Evolutionary conservation across 768 basidiomycete genomes (phyloP).

Genomic region (Phlebiopsis flavidoalba): DNA sequence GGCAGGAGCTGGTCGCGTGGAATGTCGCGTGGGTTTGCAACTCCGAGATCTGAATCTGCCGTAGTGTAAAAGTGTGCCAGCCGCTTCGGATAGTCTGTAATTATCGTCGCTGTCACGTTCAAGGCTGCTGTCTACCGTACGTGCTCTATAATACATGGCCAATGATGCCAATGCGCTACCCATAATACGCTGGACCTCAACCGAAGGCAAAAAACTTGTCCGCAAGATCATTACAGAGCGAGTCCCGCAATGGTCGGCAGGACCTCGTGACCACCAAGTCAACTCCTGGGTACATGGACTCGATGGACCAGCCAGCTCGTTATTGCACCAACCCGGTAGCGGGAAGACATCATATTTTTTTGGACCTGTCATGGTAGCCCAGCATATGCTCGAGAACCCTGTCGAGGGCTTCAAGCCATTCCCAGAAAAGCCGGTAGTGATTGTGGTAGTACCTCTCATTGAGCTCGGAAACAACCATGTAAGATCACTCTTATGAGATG

Average conservation of each 20-base stretch:
- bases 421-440: not conserved
- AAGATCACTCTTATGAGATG: not conserved
- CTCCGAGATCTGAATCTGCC: no score
- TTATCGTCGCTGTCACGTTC: no score
- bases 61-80: no score
- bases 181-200: no score
- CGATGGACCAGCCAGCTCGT: not conserved
- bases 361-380: not conserved
- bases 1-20: not conserved
- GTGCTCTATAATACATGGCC: no score
- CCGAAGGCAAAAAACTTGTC: no score
- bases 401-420: not conserved
- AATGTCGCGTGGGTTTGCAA: not conserved
- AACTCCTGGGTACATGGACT: not conserved
- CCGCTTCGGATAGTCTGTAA: not conserved
- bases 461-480: slow-evolving; percentile 12
- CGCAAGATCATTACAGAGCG: not conserved
- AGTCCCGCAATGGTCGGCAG: not conserved
- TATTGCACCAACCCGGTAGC: not conserved
- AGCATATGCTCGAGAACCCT: slow-evolving; percentile 1
- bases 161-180: no score
- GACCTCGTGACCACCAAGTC: slow-evolving; percentile 7
- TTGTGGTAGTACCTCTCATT: slow-evolving; percentile 7
- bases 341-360: slow-evolving; percentile 8
- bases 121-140: no score